Base-by-base conservation (phyloP, 2,329 filamentous ascomycete species). In the Apiospora arundinis region DNA sequence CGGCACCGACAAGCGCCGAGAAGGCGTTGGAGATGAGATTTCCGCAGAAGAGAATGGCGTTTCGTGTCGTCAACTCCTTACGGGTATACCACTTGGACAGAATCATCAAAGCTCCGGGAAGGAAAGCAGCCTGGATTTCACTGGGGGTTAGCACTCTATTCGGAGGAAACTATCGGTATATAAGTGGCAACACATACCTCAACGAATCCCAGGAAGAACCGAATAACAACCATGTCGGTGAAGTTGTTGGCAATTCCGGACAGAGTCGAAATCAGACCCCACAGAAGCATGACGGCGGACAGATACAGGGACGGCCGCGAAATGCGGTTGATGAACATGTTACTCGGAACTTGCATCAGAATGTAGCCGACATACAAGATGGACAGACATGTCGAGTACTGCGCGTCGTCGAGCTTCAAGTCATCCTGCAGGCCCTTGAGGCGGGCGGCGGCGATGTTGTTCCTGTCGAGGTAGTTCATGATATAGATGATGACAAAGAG, bases 401-500 rank as follows among this genome's bases (percentile, higher is more conserved):
- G 83, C 3, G 85, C 86, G 74, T 88, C 82, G 18, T 65, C 32
- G 5, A 73, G 72, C 2, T 37, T 48, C 28, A 92, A 81, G 69
- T 93, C 91, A 11, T 84, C 83, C 71, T 92, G 88, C 25, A 93
- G 82, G 7, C 91, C 91, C 77, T 90, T 89, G 69, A 93, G 84
- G 28, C 89, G 86, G 1, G 92, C 92, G 0, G 90, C 87, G 2
- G 90, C 90, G 73, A 93, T 92, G 79, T 92, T 92, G 78, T 92
- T 92, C 46, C 90, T 84, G 76, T 92, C 90, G 42, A 91, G 84
- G 80, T 93, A 94, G 81, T 94, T 94, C 81, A 92, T 85, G 78
- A 94, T 93, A 77, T 94, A 94, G 83, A 94, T 92, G 74, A 94
- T 79, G 67, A 94, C 89, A 71, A 94, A 88, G 75, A 92, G 88